Percentiles rank a stretch among this genome's conserved stretches.
phyloP scores from a whole-genome alignment of 2,329 filamentous ascomycete species.

The Apiospora malaysiana region DNA sequence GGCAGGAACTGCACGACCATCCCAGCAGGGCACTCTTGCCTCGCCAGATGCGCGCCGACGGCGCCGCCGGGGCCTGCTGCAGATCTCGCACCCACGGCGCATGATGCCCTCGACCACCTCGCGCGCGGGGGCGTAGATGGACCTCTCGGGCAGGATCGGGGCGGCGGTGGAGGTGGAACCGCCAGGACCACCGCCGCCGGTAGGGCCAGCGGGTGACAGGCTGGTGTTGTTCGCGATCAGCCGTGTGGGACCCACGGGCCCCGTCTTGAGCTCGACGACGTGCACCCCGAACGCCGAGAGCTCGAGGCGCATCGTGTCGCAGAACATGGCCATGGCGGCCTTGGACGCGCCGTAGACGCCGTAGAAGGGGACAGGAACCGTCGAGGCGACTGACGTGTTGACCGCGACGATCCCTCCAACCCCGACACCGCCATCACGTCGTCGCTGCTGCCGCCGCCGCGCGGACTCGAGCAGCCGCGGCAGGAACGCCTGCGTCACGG shows the following conservation, averaged over 20 bases:
- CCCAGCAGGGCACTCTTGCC: conserved; percentile 4
- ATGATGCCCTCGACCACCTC: neutral
- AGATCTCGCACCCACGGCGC: conserved; percentile 1
- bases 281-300: conserved; percentile 38
- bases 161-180: too few relatives aligned
- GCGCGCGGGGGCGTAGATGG: conserved; percentile 18
- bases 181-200: neutral
- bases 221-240: conserved; percentile 23
- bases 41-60: conserved; percentile 1
- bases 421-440: too few relatives aligned
- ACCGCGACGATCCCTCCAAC: conserved; percentile 26
- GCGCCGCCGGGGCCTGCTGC: too few relatives aligned
- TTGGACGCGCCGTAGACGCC: conserved; percentile 36
- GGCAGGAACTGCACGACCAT: conserved; percentile 6
- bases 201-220: neutral
- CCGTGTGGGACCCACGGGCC: conserved; percentile 21
- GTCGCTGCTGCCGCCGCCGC: too few relatives aligned
- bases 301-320: conserved; percentile 41
- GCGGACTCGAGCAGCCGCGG: conserved; percentile 15
- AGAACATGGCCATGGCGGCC: conserved; percentile 35
- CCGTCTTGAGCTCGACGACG: conserved; percentile 33
- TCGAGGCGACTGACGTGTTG: conserved; percentile 33
- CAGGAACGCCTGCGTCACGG: conserved; percentile 23
- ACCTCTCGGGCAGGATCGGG: neutral
- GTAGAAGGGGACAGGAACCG: conserved; percentile 19